Evolutionary conservation across 2,329 filamentous ascomycete species (phyloP).

Genomic region (Triangularia setosa): DNA sequence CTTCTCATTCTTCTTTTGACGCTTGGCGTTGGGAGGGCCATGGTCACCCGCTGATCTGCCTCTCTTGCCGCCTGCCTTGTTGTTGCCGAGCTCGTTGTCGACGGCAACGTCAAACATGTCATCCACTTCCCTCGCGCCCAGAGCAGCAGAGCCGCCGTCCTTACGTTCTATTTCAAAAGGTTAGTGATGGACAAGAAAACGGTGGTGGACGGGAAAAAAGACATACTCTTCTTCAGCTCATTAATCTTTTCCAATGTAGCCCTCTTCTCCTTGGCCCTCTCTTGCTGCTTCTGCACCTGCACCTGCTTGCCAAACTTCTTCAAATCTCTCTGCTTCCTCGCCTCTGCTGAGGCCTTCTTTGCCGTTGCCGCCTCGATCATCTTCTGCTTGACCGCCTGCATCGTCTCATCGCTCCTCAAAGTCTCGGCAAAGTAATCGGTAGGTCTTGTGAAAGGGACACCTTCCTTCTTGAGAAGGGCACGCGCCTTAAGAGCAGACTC

Average conservation of each 20-base stretch:
- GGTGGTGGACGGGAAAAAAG: conserved; percentile 2
- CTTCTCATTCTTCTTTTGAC: conserved; percentile 90
- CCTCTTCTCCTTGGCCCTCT: conserved; percentile 86
- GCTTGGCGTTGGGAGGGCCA: conserved; percentile 60
- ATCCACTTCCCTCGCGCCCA: conserved; percentile 73
- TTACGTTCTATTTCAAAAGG: conserved; percentile 66
- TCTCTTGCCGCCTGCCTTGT: conserved; percentile 26
- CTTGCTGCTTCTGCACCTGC: conserved; percentile 91
- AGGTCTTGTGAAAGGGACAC: conserved; percentile 80
- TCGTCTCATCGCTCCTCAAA: conserved; percentile 97
- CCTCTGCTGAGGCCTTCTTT: conserved; percentile 90
- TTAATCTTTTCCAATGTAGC: conserved; percentile 96
- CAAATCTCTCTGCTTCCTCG: conserved; percentile 84
- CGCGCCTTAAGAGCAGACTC: conserved; percentile 73
- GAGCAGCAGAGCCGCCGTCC: conserved; percentile 47
- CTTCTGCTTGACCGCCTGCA: conserved; percentile 94
- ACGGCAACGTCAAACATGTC: conserved; percentile 90
- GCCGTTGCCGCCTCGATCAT: conserved; percentile 84
- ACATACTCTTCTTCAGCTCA: conserved; percentile 88
- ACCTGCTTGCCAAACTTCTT: conserved; percentile 99
- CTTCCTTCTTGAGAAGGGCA: conserved; percentile 72
- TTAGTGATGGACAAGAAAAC: conserved; percentile 25
- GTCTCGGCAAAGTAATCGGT: conserved; percentile 98
- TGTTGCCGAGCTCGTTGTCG: conserved; percentile 54
- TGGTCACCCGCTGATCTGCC: conserved; percentile 38